Conservation (phyloP, 768 basidiomycete species). For the Tylopilus balloui region DNA sequence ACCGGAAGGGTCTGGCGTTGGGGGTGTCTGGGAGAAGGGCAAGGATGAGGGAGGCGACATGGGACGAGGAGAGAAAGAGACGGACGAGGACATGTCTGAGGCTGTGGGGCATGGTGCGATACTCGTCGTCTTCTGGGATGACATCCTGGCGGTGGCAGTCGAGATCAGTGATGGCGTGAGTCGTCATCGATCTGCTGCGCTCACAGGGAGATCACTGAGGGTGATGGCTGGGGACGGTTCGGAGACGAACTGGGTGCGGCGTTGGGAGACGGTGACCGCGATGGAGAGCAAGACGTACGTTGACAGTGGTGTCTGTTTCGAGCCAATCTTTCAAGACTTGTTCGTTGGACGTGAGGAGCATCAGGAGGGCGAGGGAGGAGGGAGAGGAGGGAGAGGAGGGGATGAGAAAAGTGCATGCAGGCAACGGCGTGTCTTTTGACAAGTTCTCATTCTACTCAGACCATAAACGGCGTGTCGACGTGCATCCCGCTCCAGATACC, state of each 20-base stretch:
- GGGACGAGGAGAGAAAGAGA: constrained; percentile 1
- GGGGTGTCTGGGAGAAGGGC: constrained; percentile 20
- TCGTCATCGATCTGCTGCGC: constrained; percentile 17
- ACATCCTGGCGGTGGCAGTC: constrained; percentile 23
- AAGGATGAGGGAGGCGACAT: constrained; percentile 7
- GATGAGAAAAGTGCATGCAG: constrained; percentile 22
- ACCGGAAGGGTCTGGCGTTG: constrained; percentile 9
- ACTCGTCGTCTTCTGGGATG: constrained; percentile 28
- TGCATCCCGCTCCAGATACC: constrained; percentile 92
- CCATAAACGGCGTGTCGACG: constrained; percentile 61
- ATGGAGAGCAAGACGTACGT: constrained; percentile 16
- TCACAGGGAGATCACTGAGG: constrained; percentile 27
- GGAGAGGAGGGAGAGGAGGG: not conserved
- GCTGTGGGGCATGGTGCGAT: constrained; percentile 27
- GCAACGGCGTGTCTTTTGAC: constrained; percentile 33
- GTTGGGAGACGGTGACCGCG: not conserved
- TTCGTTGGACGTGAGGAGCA: constrained; percentile 5
- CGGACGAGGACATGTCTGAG: constrained; percentile 29
- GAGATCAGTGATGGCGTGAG: constrained; percentile 20
- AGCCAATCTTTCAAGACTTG: constrained; percentile 14
- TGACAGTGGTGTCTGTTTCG: constrained; percentile 24
- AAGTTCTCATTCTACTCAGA: constrained; percentile 30
- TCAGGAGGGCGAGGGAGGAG: constrained; percentile 2
- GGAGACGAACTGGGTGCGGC: not conserved
- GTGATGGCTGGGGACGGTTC: constrained; percentile 6